Evolutionary conservation across 257 asterid genomes (phyloP).

Genomic region (Hygrophila difformis): DNA sequence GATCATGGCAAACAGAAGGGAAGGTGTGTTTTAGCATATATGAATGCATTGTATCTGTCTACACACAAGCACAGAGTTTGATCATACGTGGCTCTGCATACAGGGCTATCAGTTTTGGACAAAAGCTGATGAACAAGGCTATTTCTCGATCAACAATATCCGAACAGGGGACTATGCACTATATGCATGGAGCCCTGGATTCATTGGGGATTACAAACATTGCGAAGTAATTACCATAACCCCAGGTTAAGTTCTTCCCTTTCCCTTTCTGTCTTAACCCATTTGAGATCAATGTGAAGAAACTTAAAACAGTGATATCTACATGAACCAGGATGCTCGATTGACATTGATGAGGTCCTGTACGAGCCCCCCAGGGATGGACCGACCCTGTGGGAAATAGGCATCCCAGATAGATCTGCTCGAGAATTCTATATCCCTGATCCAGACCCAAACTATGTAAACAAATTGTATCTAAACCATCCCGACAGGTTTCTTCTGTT

Average conservation of each 20-base stretch:
- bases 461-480: conserved; percentile 51
- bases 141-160: conserved; percentile 45
- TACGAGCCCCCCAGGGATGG: conserved; percentile 64
- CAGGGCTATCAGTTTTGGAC: conserved; percentile 91
- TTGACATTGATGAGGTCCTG: conserved; percentile 39
- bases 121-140: conserved; percentile 47
- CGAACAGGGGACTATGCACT: conserved; percentile 49
- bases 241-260: conserved; percentile 30
- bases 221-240: conserved; percentile 39
- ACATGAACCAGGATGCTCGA: conserved; percentile 26
- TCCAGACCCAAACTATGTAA: conserved; percentile 49
- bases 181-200: conserved; percentile 74
- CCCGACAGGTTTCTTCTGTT: conserved; percentile 35
- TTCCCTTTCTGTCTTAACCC: too few relatives aligned
- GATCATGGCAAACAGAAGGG: conserved; percentile 87
- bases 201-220: conserved; percentile 59
- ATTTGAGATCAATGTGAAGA: background rate
- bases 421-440: conserved; percentile 54
- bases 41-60: too few relatives aligned
- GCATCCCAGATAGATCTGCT: conserved; percentile 69
- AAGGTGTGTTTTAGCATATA: conserved; percentile 27
- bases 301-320: background rate
- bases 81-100: background rate
- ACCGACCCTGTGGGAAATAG: conserved; percentile 80
- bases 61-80: background rate